Percentiles rank a stretch among this genome's conserved stretches.
Evolutionary conservation across 768 basidiomycete species (phyloP).

Genomic region (Pisolithus tinctorius): DNA sequence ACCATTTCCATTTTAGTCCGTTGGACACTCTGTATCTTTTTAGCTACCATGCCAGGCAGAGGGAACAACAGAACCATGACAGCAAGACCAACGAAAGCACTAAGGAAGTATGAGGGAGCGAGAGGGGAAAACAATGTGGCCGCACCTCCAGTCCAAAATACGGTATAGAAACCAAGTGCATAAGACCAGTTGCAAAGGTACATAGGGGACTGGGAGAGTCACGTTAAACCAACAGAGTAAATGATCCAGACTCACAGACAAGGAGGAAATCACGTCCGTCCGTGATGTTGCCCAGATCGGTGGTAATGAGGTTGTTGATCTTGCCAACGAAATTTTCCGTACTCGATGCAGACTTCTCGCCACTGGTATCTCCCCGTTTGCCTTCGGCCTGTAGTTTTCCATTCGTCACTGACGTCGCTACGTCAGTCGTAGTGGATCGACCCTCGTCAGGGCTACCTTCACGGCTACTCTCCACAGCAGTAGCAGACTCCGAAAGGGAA

Average conservation of each 20-base stretch:
- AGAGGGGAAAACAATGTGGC: not conserved
- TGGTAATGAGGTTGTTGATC: conserved; percentile 71
- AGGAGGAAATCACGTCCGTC: conserved; percentile 15
- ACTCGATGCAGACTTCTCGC: conserved; percentile 9
- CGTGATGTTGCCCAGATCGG: conserved; percentile 19
- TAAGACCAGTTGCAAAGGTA: conserved; percentile 13
- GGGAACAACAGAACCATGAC: conserved; percentile 49
- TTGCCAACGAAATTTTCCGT: conserved; percentile 57
- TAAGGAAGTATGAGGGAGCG: not conserved
- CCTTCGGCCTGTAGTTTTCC: conserved; percentile 2
- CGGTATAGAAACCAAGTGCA: conserved; percentile 39
- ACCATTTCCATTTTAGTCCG: conserved; percentile 41
- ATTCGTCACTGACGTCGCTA: not conserved
- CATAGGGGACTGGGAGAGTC: conserved; percentile 2
- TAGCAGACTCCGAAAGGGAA: conserved; percentile 7
- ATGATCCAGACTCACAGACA: not conserved
- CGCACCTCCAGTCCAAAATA: conserved; percentile 39
- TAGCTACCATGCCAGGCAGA: conserved; percentile 50
- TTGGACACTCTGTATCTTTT: conserved; percentile 42
- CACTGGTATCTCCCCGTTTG: not conserved
- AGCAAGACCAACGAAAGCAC: conserved; percentile 50
- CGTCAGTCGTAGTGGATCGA: not conserved
- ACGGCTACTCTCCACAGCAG: conserved; percentile 6
- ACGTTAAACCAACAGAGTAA: not conserved
- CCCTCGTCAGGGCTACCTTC: conserved; percentile 3